These are phyloP conservation scores for Dalbergia cochinchinensis DNA, from an alignment of 306 rosid genomes.

Conservation along the genomic window DNA sequence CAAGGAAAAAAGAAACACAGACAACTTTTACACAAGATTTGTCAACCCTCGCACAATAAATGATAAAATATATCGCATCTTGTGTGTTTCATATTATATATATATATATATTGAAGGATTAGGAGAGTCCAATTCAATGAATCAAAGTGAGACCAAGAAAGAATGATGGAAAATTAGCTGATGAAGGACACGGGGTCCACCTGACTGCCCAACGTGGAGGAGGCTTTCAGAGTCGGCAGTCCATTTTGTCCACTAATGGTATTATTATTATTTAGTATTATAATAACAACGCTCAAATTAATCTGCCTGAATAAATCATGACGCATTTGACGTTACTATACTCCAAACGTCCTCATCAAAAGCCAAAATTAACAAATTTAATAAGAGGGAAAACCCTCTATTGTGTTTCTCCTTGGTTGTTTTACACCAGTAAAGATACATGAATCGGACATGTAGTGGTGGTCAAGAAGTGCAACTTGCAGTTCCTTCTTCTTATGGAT, in stretches of 20 bases:
- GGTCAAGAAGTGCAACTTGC: constrained; percentile 38
- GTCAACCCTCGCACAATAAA: not conserved
- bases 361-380: not conserved
- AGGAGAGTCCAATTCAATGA: constrained; percentile 6
- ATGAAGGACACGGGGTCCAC: constrained; percentile 30
- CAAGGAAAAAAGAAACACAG: too few species aligned
- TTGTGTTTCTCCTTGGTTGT: not conserved
- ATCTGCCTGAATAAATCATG: constrained; percentile 27
- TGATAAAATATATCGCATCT: not conserved
- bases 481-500: not conserved
- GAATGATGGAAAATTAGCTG: not conserved
- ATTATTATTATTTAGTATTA: not conserved
- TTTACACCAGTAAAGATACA: constrained; percentile 39
- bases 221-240: constrained; percentile 46
- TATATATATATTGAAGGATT: not conserved
- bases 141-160: not conserved
- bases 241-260: constrained; percentile 45
- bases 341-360: constrained; percentile 25
- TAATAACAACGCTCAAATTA: not conserved
- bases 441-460: constrained; percentile 34
- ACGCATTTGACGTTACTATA: constrained; percentile 29
- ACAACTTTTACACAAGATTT: not conserved
- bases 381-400: constrained; percentile 12
- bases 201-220: constrained; percentile 46
- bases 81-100: not conserved